Evolutionary conservation across 176 grass and related monocot genomes (phyloP), one percentile per base, ranked within the genome.

Genomic region (Aechmea fasciata): DNA sequence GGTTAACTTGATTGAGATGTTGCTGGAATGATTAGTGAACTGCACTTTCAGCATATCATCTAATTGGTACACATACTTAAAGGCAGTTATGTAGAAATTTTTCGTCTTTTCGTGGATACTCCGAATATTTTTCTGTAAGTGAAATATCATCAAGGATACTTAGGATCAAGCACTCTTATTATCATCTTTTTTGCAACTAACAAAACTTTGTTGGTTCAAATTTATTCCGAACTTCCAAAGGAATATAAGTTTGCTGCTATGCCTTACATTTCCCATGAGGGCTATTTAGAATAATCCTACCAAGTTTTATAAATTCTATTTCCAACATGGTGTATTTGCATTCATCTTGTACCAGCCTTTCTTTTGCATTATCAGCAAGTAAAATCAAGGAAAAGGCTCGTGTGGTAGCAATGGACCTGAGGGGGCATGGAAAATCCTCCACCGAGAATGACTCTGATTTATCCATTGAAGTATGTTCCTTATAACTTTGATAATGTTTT

Each of bases 391-490:
- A 87, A 64, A 93, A 90, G 70, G 77, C 87, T 28, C 80, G 69
- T 78, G 87, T 93, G 72, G 69, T 90, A 69, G 71, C 94, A 23
- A 84, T 99, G 82, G 94, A 99, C 84, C 77, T 99, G 26, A 79
- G 94, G 67, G 89, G 89, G 54, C 94, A 99, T 77, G 89, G 94
- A 18, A 99, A 93, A 70, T 87, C 89, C 52, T 78, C 74, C 48
- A 93, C 89, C 57, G 84, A 75, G 11, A 68, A 93, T 84, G 87
- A 99, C 87, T 57, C 85, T 51, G 87, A 99, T 82, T 74, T 99
- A 57, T 93, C 86, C 65, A 90, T 93, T 20, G 86, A 99, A 82
- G 94, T 99, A 87, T 66, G 89, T 54, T 10, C 62, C 63, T 69
- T 48, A 51, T 11, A 73, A 28, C 66, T 67, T 72, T 29, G 28